Base-by-base conservation (phyloP, 192 early-diverging fungal genomes). In the Backusella circina region DNA sequence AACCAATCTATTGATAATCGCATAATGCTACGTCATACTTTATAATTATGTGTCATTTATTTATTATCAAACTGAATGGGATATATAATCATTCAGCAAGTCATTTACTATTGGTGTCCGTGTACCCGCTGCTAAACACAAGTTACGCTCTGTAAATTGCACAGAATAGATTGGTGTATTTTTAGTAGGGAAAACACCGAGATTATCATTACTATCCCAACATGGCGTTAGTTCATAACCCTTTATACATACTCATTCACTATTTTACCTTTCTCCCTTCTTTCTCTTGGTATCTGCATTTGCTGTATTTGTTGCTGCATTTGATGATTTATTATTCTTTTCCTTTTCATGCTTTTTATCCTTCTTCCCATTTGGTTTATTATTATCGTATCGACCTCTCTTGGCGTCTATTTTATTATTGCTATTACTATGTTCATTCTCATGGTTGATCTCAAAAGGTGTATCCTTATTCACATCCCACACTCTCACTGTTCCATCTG, bases 81-180 rank as follows among this genome's bases (percentile, higher is more conserved):
- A 12, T 3, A 47, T 47, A 47, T 47, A 47, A n/a, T 47, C 44
- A 23, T 57, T 57, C 51, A 23, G 23, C 23, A 57, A 18, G 21
- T 70, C 69, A 47, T 26, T 72, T 32, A n/a, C 44, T 37, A 38
- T 71, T 36, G 78, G 67, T 10, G 57, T 67, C 74, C 90, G 97
- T 1, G 94, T 90, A 33, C 98, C 98, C 41, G 93, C 83, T 33
- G 95, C 94, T 16, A 97, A 80, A 54, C 93, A 89, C 15, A 99
- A 83, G 82, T 98, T 99, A 31, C 93, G 87, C 76, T 88, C 86
- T 33, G 92, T 97, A 83, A 96, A 98, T 73, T 90, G 82, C 32
- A 97, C 86, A 65, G 88, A 88, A 78, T 94, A 95, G 32, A 97
- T 89, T 0, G 98, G 96, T 38, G 98, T 98, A 78, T 88, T 88